Conservation (phyloP, 352 stramenopile genomes). For the Globisporangium emineosum region DNA sequence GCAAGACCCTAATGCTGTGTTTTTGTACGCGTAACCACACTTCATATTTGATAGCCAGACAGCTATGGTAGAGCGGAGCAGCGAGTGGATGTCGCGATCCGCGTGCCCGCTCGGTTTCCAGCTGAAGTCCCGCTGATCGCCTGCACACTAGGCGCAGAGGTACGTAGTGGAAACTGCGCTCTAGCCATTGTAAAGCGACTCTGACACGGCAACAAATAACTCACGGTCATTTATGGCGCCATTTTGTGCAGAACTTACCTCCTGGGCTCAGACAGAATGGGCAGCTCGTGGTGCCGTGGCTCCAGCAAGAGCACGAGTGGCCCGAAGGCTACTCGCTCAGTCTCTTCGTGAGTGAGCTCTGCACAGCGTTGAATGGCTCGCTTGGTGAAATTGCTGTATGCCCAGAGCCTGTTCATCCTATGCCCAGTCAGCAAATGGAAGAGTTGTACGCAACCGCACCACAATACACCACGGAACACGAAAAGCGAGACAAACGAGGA, state of each 20-base stretch:
- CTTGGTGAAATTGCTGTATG: constrained; percentile 4
- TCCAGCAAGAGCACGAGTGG: constrained; percentile 44
- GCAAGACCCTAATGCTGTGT: too few relatives aligned
- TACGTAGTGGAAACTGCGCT: constrained; percentile 11
- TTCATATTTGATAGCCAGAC: constrained; percentile 29
- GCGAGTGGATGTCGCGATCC: constrained; percentile 41
- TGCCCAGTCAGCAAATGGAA: constrained; percentile 11
- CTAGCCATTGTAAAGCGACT: background rate
- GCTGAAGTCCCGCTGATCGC: constrained; percentile 35
- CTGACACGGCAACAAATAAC: too few relatives aligned
- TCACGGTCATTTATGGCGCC: too few relatives aligned
- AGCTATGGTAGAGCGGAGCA: constrained; percentile 27
- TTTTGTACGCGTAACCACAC: background rate
- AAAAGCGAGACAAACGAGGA: constrained; percentile 5
- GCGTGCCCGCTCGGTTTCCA: constrained; percentile 40
- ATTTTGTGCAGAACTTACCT: constrained; percentile 38
- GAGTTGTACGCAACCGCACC: constrained; percentile 28
- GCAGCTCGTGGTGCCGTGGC: constrained; percentile 46
- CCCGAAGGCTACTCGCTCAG: constrained; percentile 45
- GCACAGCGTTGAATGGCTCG: constrained; percentile 24
- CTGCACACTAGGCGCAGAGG: constrained; percentile 47
- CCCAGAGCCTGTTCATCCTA: constrained; percentile 20
- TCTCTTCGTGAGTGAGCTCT: constrained; percentile 50
- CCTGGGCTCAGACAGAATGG: constrained; percentile 29
- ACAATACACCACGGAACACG: constrained; percentile 20